Percentiles rank a stretch among this genome's conserved stretches.
Evolutionary conservation across 176 grass and related monocot genomes (phyloP).

Genomic region (Carex scoparia): DNA sequence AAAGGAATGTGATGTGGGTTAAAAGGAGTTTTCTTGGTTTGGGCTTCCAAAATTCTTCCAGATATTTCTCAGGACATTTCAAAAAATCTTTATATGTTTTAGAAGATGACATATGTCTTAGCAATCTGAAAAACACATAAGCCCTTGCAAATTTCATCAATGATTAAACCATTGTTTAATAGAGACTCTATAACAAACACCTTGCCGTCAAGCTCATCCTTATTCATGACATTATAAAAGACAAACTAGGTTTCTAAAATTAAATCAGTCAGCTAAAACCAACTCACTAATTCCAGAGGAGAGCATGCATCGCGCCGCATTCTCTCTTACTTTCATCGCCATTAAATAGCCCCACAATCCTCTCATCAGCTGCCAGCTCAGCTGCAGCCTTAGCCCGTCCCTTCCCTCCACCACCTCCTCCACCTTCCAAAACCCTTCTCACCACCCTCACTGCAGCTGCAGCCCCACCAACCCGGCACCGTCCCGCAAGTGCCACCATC

Average conservation of each 20-base stretch:
- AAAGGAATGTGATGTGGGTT: background rate
- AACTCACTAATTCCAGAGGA: conserved; percentile 87
- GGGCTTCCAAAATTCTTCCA: background rate
- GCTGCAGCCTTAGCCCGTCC: conserved; percentile 45
- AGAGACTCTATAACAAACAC: background rate
- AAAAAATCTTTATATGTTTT: background rate
- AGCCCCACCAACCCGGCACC: conserved; percentile 45
- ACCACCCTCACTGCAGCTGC: conserved; percentile 60
- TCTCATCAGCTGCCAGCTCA: conserved; percentile 78
- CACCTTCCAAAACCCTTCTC: conserved; percentile 51
- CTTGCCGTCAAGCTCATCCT: background rate
- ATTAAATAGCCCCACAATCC: conserved; percentile 58
- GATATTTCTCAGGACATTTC: background rate
- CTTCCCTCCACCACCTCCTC: conserved; percentile 25
- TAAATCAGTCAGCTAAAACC: background rate
- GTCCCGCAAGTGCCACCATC: conserved; percentile 44
- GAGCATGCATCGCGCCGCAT: conserved; percentile 61
- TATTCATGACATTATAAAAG: background rate
- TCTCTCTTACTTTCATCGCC: conserved; percentile 42
- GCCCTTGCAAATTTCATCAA: background rate
- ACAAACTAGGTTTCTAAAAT: background rate
- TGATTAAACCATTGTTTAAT: background rate
- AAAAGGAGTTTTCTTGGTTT: background rate
- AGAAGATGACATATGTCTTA: background rate
- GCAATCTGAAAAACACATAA: background rate